A percentile compares a stretch with the other conserved stretches of the same genome.
These are phyloP conservation scores for Penicillium bialowiezense DNA, from an alignment of 495 filamentous ascomycete genomes.

Conservation along the genomic window DNA sequence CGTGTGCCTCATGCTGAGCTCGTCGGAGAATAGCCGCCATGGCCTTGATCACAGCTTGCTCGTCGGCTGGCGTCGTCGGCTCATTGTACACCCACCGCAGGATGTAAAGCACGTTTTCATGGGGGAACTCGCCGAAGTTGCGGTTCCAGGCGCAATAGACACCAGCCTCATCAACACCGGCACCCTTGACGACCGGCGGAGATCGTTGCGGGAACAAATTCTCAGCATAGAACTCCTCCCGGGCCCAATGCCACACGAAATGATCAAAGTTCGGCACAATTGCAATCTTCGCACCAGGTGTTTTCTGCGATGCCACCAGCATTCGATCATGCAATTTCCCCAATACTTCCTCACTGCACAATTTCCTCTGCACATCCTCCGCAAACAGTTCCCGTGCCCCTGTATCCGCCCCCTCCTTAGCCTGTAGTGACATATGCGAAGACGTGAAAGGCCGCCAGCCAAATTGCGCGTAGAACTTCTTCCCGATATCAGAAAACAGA, in stretches of 20 bases:
- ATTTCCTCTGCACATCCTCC: constrained; percentile 27
- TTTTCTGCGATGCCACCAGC: constrained; percentile 29
- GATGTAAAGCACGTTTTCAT: constrained; percentile 73
- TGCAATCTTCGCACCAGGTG: constrained; percentile 51
- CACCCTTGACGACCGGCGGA: constrained; percentile 63
- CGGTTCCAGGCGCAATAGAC: constrained; percentile 84
- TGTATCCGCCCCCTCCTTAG: constrained; percentile 27
- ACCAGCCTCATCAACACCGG: constrained; percentile 51
- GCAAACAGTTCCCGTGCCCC: constrained; percentile 23
- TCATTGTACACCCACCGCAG: constrained; percentile 73
- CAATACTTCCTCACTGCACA: constrained; percentile 36
- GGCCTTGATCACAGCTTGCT: constrained; percentile 35
- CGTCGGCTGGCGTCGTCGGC: constrained; percentile 34
- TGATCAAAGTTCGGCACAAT: constrained; percentile 70
- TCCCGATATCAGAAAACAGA: constrained; percentile 93
- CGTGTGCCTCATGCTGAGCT: constrained; percentile 54
- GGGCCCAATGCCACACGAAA: constrained; percentile 79
- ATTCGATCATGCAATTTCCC: constrained; percentile 33
- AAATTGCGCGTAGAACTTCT: constrained; percentile 77
- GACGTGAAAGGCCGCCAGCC: constrained; percentile 78
- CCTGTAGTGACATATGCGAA: constrained; percentile 63
- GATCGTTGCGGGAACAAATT: constrained; percentile 39
- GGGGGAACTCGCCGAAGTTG: constrained; percentile 54
- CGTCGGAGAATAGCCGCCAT: constrained; percentile 51
- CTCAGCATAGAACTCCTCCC: constrained; percentile 78